Base-by-base conservation (phyloP, 2,329 filamentous ascomycete species). In the Lecanicillium sp. region DNA sequence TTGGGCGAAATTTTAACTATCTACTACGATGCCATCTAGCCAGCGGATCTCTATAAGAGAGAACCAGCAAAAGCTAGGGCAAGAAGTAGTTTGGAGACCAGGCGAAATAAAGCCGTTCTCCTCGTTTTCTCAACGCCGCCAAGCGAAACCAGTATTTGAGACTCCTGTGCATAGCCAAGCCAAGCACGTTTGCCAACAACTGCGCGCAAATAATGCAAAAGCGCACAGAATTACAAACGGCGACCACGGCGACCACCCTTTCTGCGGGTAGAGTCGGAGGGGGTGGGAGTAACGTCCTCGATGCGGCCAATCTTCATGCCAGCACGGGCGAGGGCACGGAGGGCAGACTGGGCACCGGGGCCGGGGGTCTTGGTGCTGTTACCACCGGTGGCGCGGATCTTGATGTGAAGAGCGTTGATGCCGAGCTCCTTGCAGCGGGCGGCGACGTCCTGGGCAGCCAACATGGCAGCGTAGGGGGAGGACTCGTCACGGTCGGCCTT, bases 231-330 rank as follows among this genome's bases (percentile, higher is more conserved):
- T 34, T 77, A 98, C 72, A 98, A 85, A 95, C 92, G 90, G 76
- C 92, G 92, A 96, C 92, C 92, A 85, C 92, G 90, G 74, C 92
- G 89, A 95, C 92, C 92, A 78, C 92, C 92, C 88, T 98, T 98
- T 78, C 90, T 89, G 75, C 92, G 86, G 63, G 92, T 98, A 69
- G 87, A 95, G 74, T 98, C 92, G 70, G 92, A 98, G 59, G 94
- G 92, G 47, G 92, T 98, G 60, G 92, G 92, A 59, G 94, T 98
- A 52, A 98, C 92, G 68, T 98, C 92, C 84, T 98, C 92, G 62
- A 98, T 98, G 65, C 92, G 85, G 67, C 92, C 92, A 60, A 98
- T 98, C 79, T 90, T 94, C 94, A 98, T 98, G 68, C 92, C 92
- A 59, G 92, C 88, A 80, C 92, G 94, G 67, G 92, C 92, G 56